These are phyloP conservation scores for Barbarea vulgaris DNA, from an alignment of 345 rosid species.

Conservation along the genomic window DNA sequence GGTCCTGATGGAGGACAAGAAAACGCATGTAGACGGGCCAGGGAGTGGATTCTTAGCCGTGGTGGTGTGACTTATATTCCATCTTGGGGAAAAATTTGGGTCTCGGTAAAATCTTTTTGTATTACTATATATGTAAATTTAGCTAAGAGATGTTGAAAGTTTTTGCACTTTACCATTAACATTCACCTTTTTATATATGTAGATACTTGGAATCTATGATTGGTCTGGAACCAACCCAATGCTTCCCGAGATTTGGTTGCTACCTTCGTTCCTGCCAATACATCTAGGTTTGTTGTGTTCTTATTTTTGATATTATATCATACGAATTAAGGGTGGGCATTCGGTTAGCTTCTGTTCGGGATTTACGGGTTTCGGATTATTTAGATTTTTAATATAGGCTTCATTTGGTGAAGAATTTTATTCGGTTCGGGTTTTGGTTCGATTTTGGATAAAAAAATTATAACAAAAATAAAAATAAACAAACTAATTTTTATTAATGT, in stretches of 20 bases:
- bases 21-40: conserved; percentile 49
- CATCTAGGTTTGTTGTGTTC: conserved; percentile 51
- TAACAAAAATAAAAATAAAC: too few species aligned
- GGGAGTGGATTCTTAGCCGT: conserved; percentile 61
- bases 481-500: too few species aligned
- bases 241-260: conserved; percentile 71
- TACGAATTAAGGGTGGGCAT: too few species aligned
- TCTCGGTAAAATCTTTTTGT: conserved; percentile 47
- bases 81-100: conserved; percentile 85
- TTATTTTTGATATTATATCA: too few species aligned
- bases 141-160: neutral
- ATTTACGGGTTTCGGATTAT: too few species aligned
- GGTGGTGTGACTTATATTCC: conserved; percentile 71
- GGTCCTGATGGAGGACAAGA: conserved; percentile 42
- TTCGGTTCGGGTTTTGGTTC: too few species aligned
- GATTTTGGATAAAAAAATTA: too few species aligned
- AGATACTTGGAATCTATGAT: conserved; percentile 76
- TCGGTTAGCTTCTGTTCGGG: too few species aligned
- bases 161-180: neutral
- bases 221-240: conserved; percentile 79
- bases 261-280: conserved; percentile 55
- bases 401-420: too few species aligned
- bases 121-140: neutral
- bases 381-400: too few species aligned
- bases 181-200: neutral